Evolutionary conservation across 2,329 filamentous ascomycete species (phyloP).

Genomic region (Neospermospora avenae): DNA sequence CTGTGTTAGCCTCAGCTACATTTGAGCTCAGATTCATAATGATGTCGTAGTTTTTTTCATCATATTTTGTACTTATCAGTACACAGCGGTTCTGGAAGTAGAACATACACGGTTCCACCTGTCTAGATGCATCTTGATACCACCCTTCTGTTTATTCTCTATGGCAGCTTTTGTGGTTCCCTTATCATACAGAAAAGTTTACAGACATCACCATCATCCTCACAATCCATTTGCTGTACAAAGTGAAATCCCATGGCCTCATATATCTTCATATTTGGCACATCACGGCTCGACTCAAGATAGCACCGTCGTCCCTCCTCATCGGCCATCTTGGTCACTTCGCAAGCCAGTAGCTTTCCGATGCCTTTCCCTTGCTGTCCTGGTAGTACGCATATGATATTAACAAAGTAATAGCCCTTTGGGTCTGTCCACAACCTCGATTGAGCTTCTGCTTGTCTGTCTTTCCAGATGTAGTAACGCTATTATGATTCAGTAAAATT

Average conservation of each 20-base stretch:
- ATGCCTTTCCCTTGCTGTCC: constrained; percentile 64
- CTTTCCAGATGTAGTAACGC: constrained; percentile 73
- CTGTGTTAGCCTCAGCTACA: too few relatives aligned
- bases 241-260: constrained; percentile 65
- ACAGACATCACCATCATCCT: constrained; percentile 56
- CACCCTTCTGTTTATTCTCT: background rate
- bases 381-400: constrained; percentile 68
- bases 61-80: too few relatives aligned
- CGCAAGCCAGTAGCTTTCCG: constrained; percentile 60
- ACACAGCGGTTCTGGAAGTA: too few relatives aligned
- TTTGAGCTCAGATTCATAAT: too few relatives aligned
- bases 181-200: constrained; percentile 50
- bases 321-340: constrained; percentile 62
- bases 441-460: constrained; percentile 59
- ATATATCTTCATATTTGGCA: constrained; percentile 70
- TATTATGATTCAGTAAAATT: constrained; percentile 23
- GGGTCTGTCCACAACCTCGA: constrained; percentile 60
- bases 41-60: too few relatives aligned
- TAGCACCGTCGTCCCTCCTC: constrained; percentile 63
- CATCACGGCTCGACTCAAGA: constrained; percentile 64
- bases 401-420: constrained; percentile 71
- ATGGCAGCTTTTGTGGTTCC: constrained; percentile 34
- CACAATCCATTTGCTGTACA: constrained; percentile 62
- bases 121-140: too few relatives aligned
- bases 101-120: too few relatives aligned